Conservation (phyloP, 108 stramenopile species). For the Skeletonema grethae region DNA sequence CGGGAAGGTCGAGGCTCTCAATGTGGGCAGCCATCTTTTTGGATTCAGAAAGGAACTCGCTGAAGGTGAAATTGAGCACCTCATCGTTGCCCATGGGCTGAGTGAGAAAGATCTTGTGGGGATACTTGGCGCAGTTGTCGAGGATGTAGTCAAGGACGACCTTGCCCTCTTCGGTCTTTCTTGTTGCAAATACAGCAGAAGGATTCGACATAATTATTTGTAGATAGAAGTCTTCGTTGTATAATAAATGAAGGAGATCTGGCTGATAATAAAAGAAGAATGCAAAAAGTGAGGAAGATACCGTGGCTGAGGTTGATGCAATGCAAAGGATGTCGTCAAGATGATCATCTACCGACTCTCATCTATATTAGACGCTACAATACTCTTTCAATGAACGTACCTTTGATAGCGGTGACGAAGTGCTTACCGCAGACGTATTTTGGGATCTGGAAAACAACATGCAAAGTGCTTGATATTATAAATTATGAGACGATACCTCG, state of each 20-base stretch:
- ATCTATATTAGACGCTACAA: neutral
- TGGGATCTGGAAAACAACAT: too few relatives aligned
- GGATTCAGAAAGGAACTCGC: slow-evolving; percentile 15
- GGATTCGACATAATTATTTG: neutral
- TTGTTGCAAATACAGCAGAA: neutral
- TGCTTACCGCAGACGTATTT: too few relatives aligned
- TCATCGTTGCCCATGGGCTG: slow-evolving; percentile 73
- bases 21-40: slow-evolving; percentile 75
- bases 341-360: neutral
- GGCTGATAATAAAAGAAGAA: neutral
- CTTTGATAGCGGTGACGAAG: too few relatives aligned
- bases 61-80: slow-evolving; percentile 61
- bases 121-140: slow-evolving; percentile 60
- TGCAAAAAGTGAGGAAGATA: neutral
- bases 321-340: neutral
- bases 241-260: neutral
- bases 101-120: slow-evolving; percentile 59
- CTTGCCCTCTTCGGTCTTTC: slow-evolving; percentile 35
- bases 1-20: slow-evolving; percentile 50
- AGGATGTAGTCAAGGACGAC: slow-evolving; percentile 68
- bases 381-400: too few relatives aligned
- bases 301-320: neutral
- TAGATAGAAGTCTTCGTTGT: neutral
- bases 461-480: too few relatives aligned
- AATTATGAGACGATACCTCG: too few relatives aligned